These are phyloP conservation scores for Wilcoxina mikolae DNA, from an alignment of 495 filamentous ascomycete species.

Conservation along the genomic window DNA sequence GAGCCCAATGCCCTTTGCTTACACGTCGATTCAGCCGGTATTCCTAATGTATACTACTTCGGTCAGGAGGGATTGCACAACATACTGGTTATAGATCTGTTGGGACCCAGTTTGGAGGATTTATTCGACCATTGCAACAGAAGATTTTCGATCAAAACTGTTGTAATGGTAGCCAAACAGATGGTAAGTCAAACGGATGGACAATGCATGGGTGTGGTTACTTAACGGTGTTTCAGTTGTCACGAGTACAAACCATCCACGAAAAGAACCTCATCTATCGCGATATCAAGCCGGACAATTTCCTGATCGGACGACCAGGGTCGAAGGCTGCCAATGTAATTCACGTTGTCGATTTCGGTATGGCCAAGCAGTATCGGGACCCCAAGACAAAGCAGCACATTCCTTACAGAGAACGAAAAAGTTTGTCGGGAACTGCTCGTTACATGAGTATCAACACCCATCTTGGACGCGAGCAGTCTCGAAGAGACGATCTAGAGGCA, in stretches of 20 bases:
- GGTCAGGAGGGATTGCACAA: constrained; percentile 98
- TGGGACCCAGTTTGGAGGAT: constrained; percentile 91
- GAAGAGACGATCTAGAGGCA: constrained; percentile 90
- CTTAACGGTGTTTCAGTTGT: constrained; percentile 45
- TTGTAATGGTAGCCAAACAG: constrained; percentile 98
- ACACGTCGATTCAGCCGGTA: constrained; percentile 52
- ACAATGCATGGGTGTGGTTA: constrained; percentile 5
- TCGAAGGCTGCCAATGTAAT: constrained; percentile 95
- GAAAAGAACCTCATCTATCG: constrained; percentile 99
- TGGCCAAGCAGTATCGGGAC: constrained; percentile 98
- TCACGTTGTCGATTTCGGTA: constrained; percentile 97
- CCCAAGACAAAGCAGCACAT: constrained; percentile 99
- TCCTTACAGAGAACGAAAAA: constrained; percentile 94
- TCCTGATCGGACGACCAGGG: constrained; percentile 86
- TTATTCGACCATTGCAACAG: constrained; percentile 96
- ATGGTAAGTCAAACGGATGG: constrained; percentile 50
- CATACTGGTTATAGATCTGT: constrained; percentile 95
- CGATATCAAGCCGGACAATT: constrained; percentile 99
- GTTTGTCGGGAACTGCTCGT: constrained; percentile 85
- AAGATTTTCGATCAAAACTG: constrained; percentile 90
- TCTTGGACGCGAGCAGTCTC: constrained; percentile 87
- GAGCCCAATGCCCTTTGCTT: not conserved
- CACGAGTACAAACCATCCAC: constrained; percentile 96
- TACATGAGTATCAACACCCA: constrained; percentile 99
- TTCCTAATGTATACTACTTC: constrained; percentile 99